These are phyloP conservation scores for Scenedesmus sp. DNA, from an alignment of 163 green algal genomes.

Conservation along the genomic window DNA sequence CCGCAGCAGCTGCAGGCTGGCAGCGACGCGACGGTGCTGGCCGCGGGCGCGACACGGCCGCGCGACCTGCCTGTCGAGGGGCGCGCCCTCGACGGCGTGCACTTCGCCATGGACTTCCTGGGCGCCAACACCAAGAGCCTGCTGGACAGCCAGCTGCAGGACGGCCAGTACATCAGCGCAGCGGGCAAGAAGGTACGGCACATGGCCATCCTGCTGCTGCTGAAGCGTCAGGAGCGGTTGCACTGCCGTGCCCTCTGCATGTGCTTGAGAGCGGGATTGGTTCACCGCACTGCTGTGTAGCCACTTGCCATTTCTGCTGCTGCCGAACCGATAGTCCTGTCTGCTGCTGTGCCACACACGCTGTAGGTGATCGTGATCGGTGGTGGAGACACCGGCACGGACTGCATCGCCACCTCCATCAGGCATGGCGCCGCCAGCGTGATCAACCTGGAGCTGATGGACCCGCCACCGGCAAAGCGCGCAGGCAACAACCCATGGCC, in stretches of 20 bases:
- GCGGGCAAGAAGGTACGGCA: conserved; percentile 65
- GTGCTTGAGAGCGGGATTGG: too few species aligned
- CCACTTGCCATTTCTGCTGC: too few species aligned
- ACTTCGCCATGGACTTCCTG: conserved; percentile 99
- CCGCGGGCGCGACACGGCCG: conserved; percentile 92
- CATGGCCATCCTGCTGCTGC: not conserved
- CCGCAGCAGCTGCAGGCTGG: conserved; percentile 66
- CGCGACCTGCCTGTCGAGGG: conserved; percentile 88
- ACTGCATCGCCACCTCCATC: conserved; percentile 96
- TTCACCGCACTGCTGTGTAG: too few species aligned
- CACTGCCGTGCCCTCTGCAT: too few species aligned
- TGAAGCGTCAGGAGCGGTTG: too few species aligned
- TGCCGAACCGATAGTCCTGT: not conserved
- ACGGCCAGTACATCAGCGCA: conserved; percentile 92
- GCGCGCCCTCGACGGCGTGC: conserved; percentile 84
- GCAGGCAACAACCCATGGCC: conserved; percentile 93
- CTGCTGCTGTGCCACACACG: not conserved
- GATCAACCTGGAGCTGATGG: conserved; percentile 96
- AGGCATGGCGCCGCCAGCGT: conserved; percentile 90
- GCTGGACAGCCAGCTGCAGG: conserved; percentile 84
- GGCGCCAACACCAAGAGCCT: conserved; percentile 92
- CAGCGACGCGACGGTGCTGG: conserved; percentile 90
- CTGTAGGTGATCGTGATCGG: conserved; percentile 93
- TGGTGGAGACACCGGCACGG: conserved; percentile 96
- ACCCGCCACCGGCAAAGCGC: conserved; percentile 83